phyloP scores from a whole-genome alignment of 2,329 filamentous ascomycete species.

The Delphinella strobiligena region DNA sequence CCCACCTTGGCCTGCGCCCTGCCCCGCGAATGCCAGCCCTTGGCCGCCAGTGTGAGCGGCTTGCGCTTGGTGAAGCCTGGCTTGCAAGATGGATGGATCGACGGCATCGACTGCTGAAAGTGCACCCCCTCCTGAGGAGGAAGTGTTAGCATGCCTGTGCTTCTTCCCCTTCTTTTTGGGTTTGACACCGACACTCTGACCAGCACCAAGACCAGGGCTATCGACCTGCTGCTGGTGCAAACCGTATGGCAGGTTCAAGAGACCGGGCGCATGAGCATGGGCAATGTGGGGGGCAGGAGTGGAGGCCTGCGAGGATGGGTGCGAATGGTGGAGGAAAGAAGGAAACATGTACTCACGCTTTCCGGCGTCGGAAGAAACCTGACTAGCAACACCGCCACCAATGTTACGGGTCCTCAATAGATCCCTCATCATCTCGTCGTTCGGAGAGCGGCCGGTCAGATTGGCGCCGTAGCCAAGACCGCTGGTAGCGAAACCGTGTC shows the following conservation, averaged over 20 bases:
- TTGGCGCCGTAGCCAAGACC: slow-evolving; percentile 48
- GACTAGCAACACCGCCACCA: slow-evolving; percentile 36
- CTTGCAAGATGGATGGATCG: slow-evolving; percentile 99
- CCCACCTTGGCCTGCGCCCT: slow-evolving; percentile 64
- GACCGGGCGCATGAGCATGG: slow-evolving; percentile 52
- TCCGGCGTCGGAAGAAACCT: slow-evolving; percentile 65
- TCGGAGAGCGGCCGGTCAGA: slow-evolving; percentile 53
- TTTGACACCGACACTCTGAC: slow-evolving; percentile 33
- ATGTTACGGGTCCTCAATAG: slow-evolving; percentile 53
- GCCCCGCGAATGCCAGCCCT: slow-evolving; percentile 73
- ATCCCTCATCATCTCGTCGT: slow-evolving; percentile 67
- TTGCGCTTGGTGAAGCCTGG: slow-evolving; percentile 84
- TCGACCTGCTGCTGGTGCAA: slow-evolving; percentile 22
- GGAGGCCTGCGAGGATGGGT: slow-evolving; percentile 56
- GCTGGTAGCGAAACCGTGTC: slow-evolving; percentile 65
- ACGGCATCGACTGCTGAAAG: slow-evolving; percentile 85
- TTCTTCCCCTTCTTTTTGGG: slow-evolving; percentile 99
- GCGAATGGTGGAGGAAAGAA: slow-evolving; percentile 71
- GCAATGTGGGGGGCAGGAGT: slow-evolving; percentile 56
- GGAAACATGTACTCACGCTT: slow-evolving; percentile 99
- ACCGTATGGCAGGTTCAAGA: slow-evolving; percentile 86
- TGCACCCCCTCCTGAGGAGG: slow-evolving; percentile 91
- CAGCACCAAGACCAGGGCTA: slow-evolving; percentile 26
- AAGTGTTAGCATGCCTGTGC: slow-evolving; percentile 99
- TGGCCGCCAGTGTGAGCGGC: slow-evolving; percentile 55